Evolutionary conservation across 768 basidiomycete species (phyloP), one percentile per base, ranked within the genome.

Genomic region (Rhodotorula graminis): DNA sequence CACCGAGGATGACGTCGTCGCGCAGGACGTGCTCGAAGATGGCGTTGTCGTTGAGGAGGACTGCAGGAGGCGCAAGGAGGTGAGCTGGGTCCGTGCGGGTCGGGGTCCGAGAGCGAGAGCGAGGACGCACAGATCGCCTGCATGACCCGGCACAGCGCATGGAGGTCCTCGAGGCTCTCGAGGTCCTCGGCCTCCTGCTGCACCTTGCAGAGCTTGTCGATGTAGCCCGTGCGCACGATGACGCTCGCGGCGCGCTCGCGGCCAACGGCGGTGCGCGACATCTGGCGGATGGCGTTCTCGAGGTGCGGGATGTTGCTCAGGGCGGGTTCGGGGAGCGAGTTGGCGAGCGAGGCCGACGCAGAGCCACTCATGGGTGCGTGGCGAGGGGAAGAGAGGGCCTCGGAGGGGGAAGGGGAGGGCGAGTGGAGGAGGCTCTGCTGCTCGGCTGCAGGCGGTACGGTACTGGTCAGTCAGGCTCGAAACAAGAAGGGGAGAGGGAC

Each of bases 21-120:
- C 92, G 89, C 52, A 98, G 85, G 75, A 99, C 90, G 80, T 93
- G 90, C 82, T 99, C 95, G 80, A 94, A 94, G 80, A 99, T 86
- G 53, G 85, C 85, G 80, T 93, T 93, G 81, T 99, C 96, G 80
- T 97, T 97, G 79, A 97, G 85, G 84, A 92, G 87, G 74, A 99
- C 93, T 96, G 79, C 50, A 6, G 25, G 42, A 61, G 59, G 12
- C 37, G 37, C 37, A 9, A n/a, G 7, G 3, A 18, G 25, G 59
- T 60, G 25, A 60, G 59, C 27, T 64, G 63, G 49, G 31, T 23
- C 31, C 56, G 55, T 49, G 57, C 25, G 18, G 8, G 44, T 9
- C 44, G 15, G 44, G 14, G 14, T 18, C 44, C 42, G 42, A 27
- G 11, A 11, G 23, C 57, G 15, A 11, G 55, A n/a, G 10, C 15